Evolutionary conservation across 2,329 filamentous ascomycete genomes (phyloP).

Genomic region (Exophiala phaeomuriformis): DNA sequence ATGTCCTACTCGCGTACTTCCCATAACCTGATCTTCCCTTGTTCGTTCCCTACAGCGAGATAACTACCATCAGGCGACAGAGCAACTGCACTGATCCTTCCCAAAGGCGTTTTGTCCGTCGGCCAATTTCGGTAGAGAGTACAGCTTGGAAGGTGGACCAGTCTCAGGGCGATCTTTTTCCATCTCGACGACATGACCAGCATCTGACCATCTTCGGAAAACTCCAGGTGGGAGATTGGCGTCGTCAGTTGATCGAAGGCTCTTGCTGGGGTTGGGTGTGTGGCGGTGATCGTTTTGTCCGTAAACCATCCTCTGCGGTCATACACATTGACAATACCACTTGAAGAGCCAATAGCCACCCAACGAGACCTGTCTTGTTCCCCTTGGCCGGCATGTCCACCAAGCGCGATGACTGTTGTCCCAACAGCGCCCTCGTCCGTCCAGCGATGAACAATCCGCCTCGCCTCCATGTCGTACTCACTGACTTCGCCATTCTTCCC

Average conservation of each 20-base stretch:
- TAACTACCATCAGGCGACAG: conserved; percentile 22
- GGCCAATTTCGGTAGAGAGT: conserved; percentile 98
- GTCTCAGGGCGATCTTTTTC: conserved; percentile 78
- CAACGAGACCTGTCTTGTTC: conserved; percentile 68
- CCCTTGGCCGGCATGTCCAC: conserved; percentile 40
- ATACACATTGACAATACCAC: conserved; percentile 89
- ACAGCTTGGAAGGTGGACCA: conserved; percentile 85
- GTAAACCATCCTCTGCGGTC: conserved; percentile 52
- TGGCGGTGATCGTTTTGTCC: conserved; percentile 38
- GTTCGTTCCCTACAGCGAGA: conserved; percentile 80
- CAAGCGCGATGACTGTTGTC: conserved; percentile 73
- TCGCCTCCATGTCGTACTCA: conserved; percentile 69
- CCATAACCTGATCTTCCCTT: conserved; percentile 83
- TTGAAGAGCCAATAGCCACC: conserved; percentile 79
- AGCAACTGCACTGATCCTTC: conserved; percentile 68
- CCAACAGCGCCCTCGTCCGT: conserved; percentile 82
- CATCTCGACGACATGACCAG: conserved; percentile 76
- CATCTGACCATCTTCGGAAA: conserved; percentile 84
- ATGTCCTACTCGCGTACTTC: conserved; percentile 61
- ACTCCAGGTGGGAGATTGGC: conserved; percentile 67
- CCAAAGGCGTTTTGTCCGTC: conserved; percentile 79
- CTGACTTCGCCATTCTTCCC: conserved; percentile 84
- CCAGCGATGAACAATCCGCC: conserved; percentile 73
- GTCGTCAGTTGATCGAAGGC: conserved; percentile 82
- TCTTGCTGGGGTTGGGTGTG: conserved; percentile 62